Evolutionary conservation across 441 rosid species (phyloP), one percentile per base, ranked within the genome.

Genomic region (Erodium moschatum): DNA sequence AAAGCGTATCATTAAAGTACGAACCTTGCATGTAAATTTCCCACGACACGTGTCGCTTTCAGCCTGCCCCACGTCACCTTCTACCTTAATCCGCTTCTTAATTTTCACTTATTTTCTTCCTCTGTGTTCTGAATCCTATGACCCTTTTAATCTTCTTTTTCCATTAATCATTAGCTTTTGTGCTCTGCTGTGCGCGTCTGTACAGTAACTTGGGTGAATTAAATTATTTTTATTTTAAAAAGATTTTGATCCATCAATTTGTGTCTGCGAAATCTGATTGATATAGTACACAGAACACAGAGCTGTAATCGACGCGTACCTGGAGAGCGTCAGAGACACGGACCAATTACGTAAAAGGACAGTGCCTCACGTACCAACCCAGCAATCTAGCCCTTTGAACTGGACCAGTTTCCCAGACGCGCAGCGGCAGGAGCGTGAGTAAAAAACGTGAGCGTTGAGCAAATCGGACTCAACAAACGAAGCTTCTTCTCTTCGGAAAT

Each of bases 361-460:
- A 75, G 75, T 60, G 72, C 52, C 62, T 50, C 62, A 12, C 76
- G 78, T 31, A 75, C 83, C 69, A 78, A 73, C 74, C 33, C 63
- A 66, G 67, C 44, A 66, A 66, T 20, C 67, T 66, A 71, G 3
- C 48, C 54, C 33, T 73, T 68, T 52, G 1, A 69, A 61, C n/a
- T 7, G 15, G 62, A 29, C 46, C 48, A 38, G 27, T 40, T 6
- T 10, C 42, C 6, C 6, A 15, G 18, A 77, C 83, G 79, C 74
- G 77, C 66, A 2, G 13, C 61, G 6, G 0, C 2, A 15, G 35
- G 79, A 71, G 81, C 77, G 83, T 64, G 69, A 1, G 12, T 0
- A 0, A 48, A 68, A 69, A 3, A 48, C 72, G 66, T 72, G 64
- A 42, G 66, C 73, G 40, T 33, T 33, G 38, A 33, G 38, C 38